Conservation (phyloP, 169 alveolate genomes). For the Theileria parva region DNA sequence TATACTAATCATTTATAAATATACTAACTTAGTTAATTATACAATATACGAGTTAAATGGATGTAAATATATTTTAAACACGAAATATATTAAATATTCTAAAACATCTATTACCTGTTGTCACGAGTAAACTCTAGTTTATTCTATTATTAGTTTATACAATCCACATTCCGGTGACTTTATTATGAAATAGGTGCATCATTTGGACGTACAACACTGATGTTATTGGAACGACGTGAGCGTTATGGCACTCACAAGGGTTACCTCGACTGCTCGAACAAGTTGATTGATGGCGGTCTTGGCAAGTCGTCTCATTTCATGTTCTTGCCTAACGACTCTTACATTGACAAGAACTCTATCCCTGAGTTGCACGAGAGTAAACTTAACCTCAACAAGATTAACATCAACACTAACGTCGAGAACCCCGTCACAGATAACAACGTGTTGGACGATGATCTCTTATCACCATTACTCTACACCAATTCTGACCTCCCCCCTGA, state of each 20-base stretch:
- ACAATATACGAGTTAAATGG: not conserved
- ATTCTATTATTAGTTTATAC: not conserved
- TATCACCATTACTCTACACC: slow-evolving; percentile 6
- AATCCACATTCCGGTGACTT: not conserved
- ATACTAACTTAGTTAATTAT: not conserved
- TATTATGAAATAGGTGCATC: slow-evolving; percentile 55
- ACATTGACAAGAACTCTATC: slow-evolving; percentile 28
- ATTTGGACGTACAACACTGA: slow-evolving; percentile 58
- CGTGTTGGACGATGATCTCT: slow-evolving; percentile 9
- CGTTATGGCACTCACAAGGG: slow-evolving; percentile 8
- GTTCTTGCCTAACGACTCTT: slow-evolving; percentile 34
- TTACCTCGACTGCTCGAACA: not conserved
- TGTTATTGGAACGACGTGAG: slow-evolving; percentile 25
- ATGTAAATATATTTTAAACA: not conserved
- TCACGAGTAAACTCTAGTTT: not conserved
- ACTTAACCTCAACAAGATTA: slow-evolving; percentile 6
- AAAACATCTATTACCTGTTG: not conserved
- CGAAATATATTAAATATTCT: no score
- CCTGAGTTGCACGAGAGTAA: slow-evolving; percentile 36
- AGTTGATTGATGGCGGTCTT: not conserved
- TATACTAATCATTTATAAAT: not conserved
- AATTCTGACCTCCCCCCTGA: not conserved
- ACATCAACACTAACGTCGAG: slow-evolving; percentile 7
- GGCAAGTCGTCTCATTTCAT: slow-evolving; percentile 18
- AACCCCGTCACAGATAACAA: slow-evolving; percentile 1